Conservation (phyloP, 495 filamentous ascomycete species). For the Pyrenula aspistea region DNA sequence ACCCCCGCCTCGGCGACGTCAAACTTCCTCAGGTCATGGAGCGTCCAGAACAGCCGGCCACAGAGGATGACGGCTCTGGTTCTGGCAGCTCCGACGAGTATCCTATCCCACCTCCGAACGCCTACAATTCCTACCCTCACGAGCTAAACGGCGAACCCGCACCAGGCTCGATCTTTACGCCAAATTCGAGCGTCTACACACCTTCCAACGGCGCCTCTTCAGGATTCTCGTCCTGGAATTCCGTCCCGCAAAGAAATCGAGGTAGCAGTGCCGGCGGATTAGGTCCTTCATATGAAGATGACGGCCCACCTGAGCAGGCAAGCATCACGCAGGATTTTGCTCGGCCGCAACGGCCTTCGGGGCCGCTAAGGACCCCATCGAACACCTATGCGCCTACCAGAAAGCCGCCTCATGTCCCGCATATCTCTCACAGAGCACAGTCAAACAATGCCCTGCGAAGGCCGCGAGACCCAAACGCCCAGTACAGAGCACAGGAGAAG, state of each 20-base stretch:
- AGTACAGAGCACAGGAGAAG: constrained; percentile 71
- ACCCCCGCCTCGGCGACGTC: background rate
- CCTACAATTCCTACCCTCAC: constrained; percentile 6
- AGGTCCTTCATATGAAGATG: constrained; percentile 7
- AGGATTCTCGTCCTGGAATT: constrained; percentile 11
- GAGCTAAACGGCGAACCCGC: background rate
- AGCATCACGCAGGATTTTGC: constrained; percentile 13
- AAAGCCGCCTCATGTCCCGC: constrained; percentile 52
- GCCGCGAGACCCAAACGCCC: constrained; percentile 60
- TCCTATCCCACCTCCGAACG: constrained; percentile 24
- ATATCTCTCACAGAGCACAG: constrained; percentile 34
- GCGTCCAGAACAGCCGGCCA: constrained; percentile 35
- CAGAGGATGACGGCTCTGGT: constrained; percentile 47
- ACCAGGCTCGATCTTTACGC: background rate
- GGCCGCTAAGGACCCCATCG: constrained; percentile 52
- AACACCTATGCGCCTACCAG: constrained; percentile 66
- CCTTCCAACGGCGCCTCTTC: constrained; percentile 16
- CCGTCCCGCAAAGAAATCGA: constrained; percentile 12
- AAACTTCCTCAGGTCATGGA: constrained; percentile 26
- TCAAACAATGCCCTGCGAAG: constrained; percentile 40
- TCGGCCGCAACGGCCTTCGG: constrained; percentile 45
- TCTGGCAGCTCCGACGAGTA: constrained; percentile 53
- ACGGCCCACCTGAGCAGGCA: constrained; percentile 13
- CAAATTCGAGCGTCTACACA: constrained; percentile 4
- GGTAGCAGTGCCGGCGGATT: constrained; percentile 10